phyloP scores from a whole-genome alignment of 2,329 filamentous ascomycete genomes.

The Calonectria henricotiae region DNA sequence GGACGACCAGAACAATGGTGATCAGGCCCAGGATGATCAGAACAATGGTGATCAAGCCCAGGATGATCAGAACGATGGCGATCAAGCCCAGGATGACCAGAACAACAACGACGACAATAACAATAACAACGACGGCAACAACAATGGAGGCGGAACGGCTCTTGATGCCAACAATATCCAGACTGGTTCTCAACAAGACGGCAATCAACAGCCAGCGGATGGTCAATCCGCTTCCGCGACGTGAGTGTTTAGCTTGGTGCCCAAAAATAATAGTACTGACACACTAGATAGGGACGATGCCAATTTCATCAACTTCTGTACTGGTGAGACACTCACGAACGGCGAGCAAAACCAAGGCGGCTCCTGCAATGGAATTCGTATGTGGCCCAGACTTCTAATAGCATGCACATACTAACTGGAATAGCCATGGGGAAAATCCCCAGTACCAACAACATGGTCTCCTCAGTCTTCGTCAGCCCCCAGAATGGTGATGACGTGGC shows the following conservation, averaged over 20 bases:
- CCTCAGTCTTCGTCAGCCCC: slow-evolving; percentile 70
- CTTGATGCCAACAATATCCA: slow-evolving; percentile 66
- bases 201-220: slow-evolving; percentile 62
- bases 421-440: slow-evolving; percentile 75
- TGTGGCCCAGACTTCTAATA: slow-evolving; percentile 51
- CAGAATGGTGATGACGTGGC: slow-evolving; percentile 66
- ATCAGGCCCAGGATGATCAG: slow-evolving; percentile 32
- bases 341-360: slow-evolving; percentile 72
- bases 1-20: slow-evolving; percentile 44
- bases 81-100: slow-evolving; percentile 43
- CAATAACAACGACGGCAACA: slow-evolving; percentile 48
- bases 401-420: slow-evolving; percentile 40
- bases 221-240: slow-evolving; percentile 70
- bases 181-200: slow-evolving; percentile 66
- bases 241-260: slow-evolving; percentile 57
- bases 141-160: slow-evolving; percentile 54
- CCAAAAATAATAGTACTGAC: slow-evolving; percentile 35
- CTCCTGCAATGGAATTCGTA: slow-evolving; percentile 77
- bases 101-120: slow-evolving; percentile 42
- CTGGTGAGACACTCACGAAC: slow-evolving; percentile 71
- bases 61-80: slow-evolving; percentile 35
- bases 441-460: slow-evolving; percentile 71
- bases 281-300: slow-evolving; percentile 65
- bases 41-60: slow-evolving; percentile 33
- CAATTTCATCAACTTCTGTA: slow-evolving; percentile 78